A percentile compares a stretch with the other conserved stretches of the same genome.
These are phyloP conservation scores for Diaporthe sp. DNA, from an alignment of 2,329 filamentous ascomycete genomes.

Conservation along the genomic window DNA sequence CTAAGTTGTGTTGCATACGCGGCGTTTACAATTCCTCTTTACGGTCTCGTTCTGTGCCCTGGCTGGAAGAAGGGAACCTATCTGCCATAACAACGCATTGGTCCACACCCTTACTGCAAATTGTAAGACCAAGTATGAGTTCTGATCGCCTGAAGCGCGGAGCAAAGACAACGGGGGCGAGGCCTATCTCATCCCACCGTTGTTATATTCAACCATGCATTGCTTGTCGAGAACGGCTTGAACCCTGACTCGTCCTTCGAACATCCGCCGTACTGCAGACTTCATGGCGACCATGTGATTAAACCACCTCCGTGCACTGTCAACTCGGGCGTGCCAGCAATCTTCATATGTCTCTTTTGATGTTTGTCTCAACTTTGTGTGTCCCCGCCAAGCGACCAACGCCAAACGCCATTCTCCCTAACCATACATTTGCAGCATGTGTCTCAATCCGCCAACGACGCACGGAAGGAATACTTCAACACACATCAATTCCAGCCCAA, in stretches of 20 bases:
- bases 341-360: not conserved
- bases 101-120: not conserved
- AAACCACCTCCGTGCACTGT: not conserved
- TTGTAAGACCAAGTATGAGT: not conserved
- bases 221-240: not conserved
- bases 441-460: not conserved
- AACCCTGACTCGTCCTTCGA: not conserved
- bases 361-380: conserved; percentile 7
- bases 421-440: not conserved
- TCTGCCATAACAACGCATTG: not conserved
- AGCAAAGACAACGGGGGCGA: not conserved
- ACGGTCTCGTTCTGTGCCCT: not conserved
- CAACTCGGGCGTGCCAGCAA: not conserved
- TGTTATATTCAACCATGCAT: not conserved
- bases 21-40: not conserved
- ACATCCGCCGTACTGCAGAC: not conserved
- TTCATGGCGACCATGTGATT: not conserved
- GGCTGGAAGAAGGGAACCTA: not conserved
- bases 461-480: not conserved
- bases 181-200: not conserved
- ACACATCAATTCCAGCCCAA: not conserved
- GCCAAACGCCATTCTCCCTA: conserved; percentile 29
- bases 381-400: conserved; percentile 17
- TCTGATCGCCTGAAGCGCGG: not conserved
- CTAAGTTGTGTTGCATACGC: not conserved